phyloP scores from a whole-genome alignment of 2,329 filamentous ascomycete species.

The Diaporthe destruens region DNA sequence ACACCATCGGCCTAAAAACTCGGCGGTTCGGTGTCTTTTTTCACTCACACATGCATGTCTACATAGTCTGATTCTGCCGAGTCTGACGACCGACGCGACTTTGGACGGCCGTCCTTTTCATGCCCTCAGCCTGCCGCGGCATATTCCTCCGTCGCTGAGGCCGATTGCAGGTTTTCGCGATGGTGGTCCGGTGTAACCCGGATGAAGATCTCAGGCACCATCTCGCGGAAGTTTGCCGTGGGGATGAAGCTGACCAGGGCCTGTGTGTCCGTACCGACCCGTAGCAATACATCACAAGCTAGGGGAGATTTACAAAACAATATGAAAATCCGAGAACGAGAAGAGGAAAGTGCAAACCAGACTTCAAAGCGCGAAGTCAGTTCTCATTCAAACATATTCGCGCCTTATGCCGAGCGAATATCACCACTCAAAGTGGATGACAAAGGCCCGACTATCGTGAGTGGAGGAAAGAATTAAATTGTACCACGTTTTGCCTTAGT shows the following conservation, averaged over 20 bases:
- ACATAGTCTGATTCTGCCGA: not conserved
- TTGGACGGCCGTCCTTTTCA: slow-evolving; percentile 17
- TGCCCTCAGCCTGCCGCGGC: slow-evolving; percentile 7
- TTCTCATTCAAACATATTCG: not conserved
- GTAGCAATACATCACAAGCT: not conserved
- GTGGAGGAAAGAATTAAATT: slow-evolving; percentile 13
- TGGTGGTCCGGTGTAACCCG: slow-evolving; percentile 1
- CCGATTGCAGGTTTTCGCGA: not conserved
- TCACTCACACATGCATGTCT: not conserved
- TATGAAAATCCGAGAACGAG: not conserved
- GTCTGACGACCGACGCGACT: slow-evolving; percentile 17
- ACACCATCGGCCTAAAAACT: slow-evolving; percentile 19
- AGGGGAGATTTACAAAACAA: slow-evolving; percentile 9
- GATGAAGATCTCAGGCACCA: slow-evolving; percentile 21
- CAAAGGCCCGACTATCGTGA: slow-evolving; percentile 8
- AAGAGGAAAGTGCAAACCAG: slow-evolving; percentile 2
- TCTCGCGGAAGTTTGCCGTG: slow-evolving; percentile 16
- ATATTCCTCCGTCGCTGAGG: not conserved
- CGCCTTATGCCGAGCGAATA: not conserved
- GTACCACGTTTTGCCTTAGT: slow-evolving; percentile 22
- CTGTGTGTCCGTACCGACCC: not conserved
- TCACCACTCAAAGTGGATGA: slow-evolving; percentile 5
- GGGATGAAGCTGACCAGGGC: not conserved
- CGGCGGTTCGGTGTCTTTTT: slow-evolving; percentile 3
- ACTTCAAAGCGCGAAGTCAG: not conserved